phyloP scores from a whole-genome alignment of 495 filamentous ascomycete species.

The Parmelia sp. region DNA sequence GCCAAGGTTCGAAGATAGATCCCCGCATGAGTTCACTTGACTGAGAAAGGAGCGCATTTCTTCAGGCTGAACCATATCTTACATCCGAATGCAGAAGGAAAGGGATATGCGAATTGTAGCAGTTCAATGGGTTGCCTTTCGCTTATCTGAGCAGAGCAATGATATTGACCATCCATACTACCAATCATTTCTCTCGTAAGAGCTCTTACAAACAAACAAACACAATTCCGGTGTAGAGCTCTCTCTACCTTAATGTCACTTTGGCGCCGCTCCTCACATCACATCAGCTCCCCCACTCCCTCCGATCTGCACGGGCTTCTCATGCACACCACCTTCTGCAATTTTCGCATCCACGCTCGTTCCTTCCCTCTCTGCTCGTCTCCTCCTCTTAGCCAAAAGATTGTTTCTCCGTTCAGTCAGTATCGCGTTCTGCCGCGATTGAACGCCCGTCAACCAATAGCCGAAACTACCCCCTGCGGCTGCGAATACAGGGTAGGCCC shows the following conservation, averaged over 20 bases:
- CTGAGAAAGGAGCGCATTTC: background rate
- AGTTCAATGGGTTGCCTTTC: background rate
- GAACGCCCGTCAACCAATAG: constrained; percentile 89
- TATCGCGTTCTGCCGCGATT: constrained; percentile 66
- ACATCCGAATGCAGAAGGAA: background rate
- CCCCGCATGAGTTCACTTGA: background rate
- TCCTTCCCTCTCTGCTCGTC: constrained; percentile 59
- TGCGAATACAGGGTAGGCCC: constrained; percentile 88
- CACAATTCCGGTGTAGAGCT: background rate
- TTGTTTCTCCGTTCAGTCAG: constrained; percentile 66
- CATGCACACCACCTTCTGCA: constrained; percentile 27
- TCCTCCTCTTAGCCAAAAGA: constrained; percentile 81
- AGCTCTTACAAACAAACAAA: background rate
- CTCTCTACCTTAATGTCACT: background rate
- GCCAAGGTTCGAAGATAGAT: no score
- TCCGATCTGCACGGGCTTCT: constrained; percentile 9
- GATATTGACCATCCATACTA: background rate
- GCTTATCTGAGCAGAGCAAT: background rate
- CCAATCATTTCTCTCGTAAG: background rate
- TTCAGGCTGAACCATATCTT: no score
- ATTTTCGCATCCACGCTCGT: constrained; percentile 33
- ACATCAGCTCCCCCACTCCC: constrained; percentile 12
- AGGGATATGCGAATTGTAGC: background rate
- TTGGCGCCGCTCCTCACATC: background rate
- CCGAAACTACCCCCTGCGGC: constrained; percentile 83